A percentile compares a stretch with the other conserved stretches of the same genome.
These are phyloP conservation scores for Saccharomycopsis olivae DNA, from an alignment of 805 yeast species.

Conservation along the genomic window DNA sequence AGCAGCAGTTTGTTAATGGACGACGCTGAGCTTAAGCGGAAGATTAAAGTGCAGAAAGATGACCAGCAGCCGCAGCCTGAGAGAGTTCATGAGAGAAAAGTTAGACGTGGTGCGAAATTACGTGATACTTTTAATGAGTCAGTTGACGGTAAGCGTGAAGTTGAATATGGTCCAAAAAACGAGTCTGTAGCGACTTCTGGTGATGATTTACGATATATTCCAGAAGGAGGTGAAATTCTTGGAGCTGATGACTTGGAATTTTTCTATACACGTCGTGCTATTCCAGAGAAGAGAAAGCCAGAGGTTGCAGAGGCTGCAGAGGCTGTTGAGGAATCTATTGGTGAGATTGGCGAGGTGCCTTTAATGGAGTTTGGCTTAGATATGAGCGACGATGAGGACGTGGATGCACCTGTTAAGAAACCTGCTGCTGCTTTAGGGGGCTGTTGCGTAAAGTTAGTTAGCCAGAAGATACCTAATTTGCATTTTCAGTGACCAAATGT, in stretches of 20 bases:
- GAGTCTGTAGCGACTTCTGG: slow-evolving; percentile 28
- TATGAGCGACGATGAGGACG: too few species aligned
- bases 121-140: too few species aligned
- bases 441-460: slow-evolving; percentile 8
- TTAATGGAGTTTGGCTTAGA: too few species aligned
- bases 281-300: slow-evolving; percentile 13
- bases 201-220: too few species aligned
- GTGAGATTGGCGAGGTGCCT: too few species aligned
- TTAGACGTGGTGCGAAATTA: too few species aligned
- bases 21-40: slow-evolving; percentile 11
- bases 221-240: slow-evolving; percentile 30
- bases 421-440: slow-evolving; percentile 6
- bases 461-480: slow-evolving; percentile 14
- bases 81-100: too few species aligned
- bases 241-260: slow-evolving; percentile 24
- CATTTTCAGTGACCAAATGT: slow-evolving; percentile 7
- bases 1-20: slow-evolving; percentile 9
- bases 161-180: slow-evolving; percentile 39
- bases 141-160: slow-evolving; percentile 21
- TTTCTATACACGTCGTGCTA: slow-evolving; percentile 19
- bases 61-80: too few species aligned
- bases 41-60: slow-evolving; percentile 17
- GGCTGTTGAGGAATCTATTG: too few species aligned
- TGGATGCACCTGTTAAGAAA: too few species aligned
- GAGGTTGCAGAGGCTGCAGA: too few species aligned